Base-by-base conservation (phyloP, 495 filamentous ascomycete genomes). In the Pyrenula massariospora region DNA sequence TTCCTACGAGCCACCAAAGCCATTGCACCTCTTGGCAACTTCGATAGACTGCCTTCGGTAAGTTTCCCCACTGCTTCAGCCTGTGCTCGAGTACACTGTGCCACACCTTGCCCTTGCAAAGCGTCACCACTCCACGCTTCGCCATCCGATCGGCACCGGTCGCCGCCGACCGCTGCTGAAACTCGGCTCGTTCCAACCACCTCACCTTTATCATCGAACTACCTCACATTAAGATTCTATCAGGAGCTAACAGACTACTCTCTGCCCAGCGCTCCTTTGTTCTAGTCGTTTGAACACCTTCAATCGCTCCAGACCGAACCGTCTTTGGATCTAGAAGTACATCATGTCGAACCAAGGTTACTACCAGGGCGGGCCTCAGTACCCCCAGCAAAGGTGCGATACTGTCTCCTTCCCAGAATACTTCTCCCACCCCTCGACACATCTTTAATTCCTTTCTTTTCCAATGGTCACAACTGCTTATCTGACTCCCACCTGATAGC, bases 311-410 rank as follows among this genome's bases (percentile, higher is more conserved):
- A 10, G 50, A 20, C 5, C 50, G 22, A 8, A 20, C 50, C 20
- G 50, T 52, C 50, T 20, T 24, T 19, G 50, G 20, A 52, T 10
- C n/a, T 19, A 20, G 19, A 8, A 52, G 19, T 10, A 52, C 64
- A 62, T 2, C 5, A 80, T 80, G 76, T 65, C 75, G 55, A 71
- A 65, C 62, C 69, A 77, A 63, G 70, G 69, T 31, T 77, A 77
- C 61, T 77, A 77, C 61, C 59, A 67, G 23, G 60, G 67, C 52
- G 63, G 65, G 49, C 59, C 60, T 21, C 70, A 70, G 56, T 73
- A 73, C 51, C 65, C 68, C 25, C 68, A 64, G 54, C 69, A 68
- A 57, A 68, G 64, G 62, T 68, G 59, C 15, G 66, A 53, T 42
- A 58, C 58, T 22, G 56, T 50, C 19, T 59, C 53, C 58, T 52